A percentile compares a stretch with the other conserved stretches of the same genome.
Conservation (phyloP, 2,329 filamentous ascomycete genomes). For the Pseudonectria foliicola region DNA sequence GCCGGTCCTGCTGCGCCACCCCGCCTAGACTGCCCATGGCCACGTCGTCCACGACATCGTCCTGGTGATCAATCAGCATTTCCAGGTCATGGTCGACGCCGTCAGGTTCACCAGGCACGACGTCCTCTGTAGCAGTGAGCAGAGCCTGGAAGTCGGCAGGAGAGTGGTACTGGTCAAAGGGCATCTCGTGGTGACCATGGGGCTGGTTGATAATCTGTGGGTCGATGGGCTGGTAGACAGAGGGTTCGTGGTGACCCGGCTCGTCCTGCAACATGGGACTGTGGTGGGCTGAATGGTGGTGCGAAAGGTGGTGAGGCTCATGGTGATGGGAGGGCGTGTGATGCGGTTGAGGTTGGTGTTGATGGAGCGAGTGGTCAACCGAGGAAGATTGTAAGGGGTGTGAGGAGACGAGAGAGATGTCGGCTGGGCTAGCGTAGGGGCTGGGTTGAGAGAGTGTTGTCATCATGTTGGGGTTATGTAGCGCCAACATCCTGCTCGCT, state of each 20-base stretch:
- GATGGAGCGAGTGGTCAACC: slow-evolving; percentile 20
- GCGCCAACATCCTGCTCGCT: slow-evolving; percentile 18
- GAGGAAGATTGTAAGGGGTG: slow-evolving; percentile 27
- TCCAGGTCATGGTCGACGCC: slow-evolving; percentile 43
- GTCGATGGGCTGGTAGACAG: slow-evolving; percentile 49
- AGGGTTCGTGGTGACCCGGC: slow-evolving; percentile 26
- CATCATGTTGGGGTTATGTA: slow-evolving; percentile 25
- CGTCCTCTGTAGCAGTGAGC: slow-evolving; percentile 40
- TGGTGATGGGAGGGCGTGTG: slow-evolving; percentile 13
- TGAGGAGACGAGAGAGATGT: slow-evolving; percentile 35
- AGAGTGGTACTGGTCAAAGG: slow-evolving; percentile 35
- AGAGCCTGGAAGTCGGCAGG: slow-evolving; percentile 48
- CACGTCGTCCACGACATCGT: slow-evolving; percentile 23
- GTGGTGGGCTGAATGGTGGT: slow-evolving; percentile 17
- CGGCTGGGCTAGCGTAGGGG: slow-evolving; percentile 41
- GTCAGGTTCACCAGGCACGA: slow-evolving; percentile 26
- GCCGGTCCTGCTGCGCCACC: slow-evolving; percentile 8
- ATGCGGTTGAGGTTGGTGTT: slow-evolving; percentile 10
- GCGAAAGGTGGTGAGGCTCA: slow-evolving; percentile 5
- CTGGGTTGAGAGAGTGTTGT: slow-evolving; percentile 22
- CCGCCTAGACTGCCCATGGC: slow-evolving; percentile 15
- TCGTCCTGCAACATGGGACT: slow-evolving; percentile 26
- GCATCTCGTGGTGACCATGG: slow-evolving; percentile 25
- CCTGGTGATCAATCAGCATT: slow-evolving; percentile 43
- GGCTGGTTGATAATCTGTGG: slow-evolving; percentile 50